phyloP scores from a whole-genome alignment of 306 rosid genomes.

The Pyrus bretschneideri region DNA sequence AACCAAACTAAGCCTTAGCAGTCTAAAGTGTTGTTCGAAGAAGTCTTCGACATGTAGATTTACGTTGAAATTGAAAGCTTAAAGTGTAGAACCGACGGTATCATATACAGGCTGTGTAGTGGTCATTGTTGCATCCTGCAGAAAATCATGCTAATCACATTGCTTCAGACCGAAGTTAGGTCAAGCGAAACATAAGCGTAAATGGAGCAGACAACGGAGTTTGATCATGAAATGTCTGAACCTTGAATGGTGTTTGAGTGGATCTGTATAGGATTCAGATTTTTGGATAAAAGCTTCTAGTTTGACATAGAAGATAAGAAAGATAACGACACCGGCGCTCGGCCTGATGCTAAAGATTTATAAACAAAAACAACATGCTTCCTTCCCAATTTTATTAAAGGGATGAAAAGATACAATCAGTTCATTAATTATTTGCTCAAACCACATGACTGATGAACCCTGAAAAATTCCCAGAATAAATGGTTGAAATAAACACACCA shows the following conservation, averaged over 20 bases:
- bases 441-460: constrained; percentile 11
- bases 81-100: too few species aligned
- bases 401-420: constrained; percentile 12
- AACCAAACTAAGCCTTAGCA: too few species aligned
- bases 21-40: too few species aligned
- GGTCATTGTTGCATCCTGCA: constrained; percentile 88
- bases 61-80: too few species aligned
- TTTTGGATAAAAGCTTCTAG: not conserved
- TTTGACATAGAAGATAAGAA: not conserved
- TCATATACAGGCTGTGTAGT: constrained; percentile 49
- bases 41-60: too few species aligned
- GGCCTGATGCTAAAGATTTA: not conserved
- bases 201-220: not conserved
- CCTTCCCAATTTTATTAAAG: constrained; percentile 31
- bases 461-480: constrained; percentile 25
- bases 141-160: not conserved
- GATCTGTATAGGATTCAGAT: not conserved
- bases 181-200: not conserved
- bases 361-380: constrained; percentile 16
- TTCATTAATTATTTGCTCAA: constrained; percentile 41
- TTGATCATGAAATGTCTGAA: not conserved
- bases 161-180: not conserved
- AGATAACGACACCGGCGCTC: not conserved
- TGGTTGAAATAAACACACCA: constrained; percentile 18
- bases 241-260: not conserved